phyloP scores from a whole-genome alignment of 495 filamentous ascomycete genomes.

The Neurospora sp. region DNA sequence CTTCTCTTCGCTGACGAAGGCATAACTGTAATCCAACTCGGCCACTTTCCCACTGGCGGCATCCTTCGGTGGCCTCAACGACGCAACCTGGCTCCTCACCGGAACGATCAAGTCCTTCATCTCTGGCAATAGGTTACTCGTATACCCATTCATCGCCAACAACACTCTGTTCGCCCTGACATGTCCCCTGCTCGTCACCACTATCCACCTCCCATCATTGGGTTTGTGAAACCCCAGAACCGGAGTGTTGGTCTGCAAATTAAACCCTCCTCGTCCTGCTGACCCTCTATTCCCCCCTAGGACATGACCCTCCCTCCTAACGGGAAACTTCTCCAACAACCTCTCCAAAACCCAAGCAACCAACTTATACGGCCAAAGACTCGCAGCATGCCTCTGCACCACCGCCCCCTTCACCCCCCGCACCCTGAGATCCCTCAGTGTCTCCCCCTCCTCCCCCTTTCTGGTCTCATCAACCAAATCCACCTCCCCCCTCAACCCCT shows the following conservation, averaged over 20 bases:
- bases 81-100: slow-evolving; percentile 62
- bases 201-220: slow-evolving; percentile 29
- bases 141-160: slow-evolving; percentile 73
- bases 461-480: neutral
- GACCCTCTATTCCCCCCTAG: neutral
- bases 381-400: slow-evolving; percentile 35
- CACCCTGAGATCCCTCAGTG: slow-evolving; percentile 17
- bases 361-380: slow-evolving; percentile 73
- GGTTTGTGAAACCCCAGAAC: slow-evolving; percentile 28
- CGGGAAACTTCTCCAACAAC: slow-evolving; percentile 28
- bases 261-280: slow-evolving; percentile 30
- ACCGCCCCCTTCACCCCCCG: slow-evolving; percentile 37
- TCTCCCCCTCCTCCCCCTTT: neutral
- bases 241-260: slow-evolving; percentile 65
- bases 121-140: slow-evolving; percentile 56
- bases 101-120: slow-evolving; percentile 68
- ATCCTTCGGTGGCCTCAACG: slow-evolving; percentile 42
- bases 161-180: slow-evolving; percentile 51
- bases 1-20: slow-evolving; percentile 41
- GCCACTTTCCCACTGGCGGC: neutral
- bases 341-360: slow-evolving; percentile 54
- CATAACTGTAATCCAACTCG: slow-evolving; percentile 43
- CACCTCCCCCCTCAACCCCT: neutral
- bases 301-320: neutral
- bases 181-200: slow-evolving; percentile 54